Conservation (phyloP, 164 flowering plant genomes). For the Aristolochia californica region DNA sequence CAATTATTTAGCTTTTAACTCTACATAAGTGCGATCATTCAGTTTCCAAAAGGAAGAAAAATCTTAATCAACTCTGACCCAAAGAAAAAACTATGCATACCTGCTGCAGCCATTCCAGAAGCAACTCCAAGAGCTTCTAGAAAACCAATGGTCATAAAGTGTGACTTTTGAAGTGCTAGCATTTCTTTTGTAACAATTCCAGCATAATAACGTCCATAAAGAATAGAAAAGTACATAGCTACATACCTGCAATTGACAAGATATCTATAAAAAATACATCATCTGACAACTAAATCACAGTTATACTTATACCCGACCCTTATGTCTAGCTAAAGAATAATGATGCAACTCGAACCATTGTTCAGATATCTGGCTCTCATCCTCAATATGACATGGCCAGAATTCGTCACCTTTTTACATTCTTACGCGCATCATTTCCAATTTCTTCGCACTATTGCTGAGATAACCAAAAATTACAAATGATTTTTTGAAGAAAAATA, state of each 20-base stretch:
- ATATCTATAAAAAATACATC: background rate
- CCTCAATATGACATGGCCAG: background rate
- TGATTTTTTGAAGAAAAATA: background rate
- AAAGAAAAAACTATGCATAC: slow-evolving; percentile 20
- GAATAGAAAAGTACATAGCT: slow-evolving; percentile 50
- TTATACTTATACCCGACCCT: background rate
- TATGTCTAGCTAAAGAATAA: background rate
- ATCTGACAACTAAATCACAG: background rate
- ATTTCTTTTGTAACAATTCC: slow-evolving; percentile 71
- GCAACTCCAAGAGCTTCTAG: slow-evolving; percentile 83
- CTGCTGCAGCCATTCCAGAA: slow-evolving; percentile 76
- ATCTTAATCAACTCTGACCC: too few species aligned
- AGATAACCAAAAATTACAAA: background rate
- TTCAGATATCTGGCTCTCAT: background rate
- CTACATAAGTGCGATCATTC: too few species aligned
- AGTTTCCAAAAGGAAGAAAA: too few species aligned
- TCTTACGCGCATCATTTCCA: background rate
- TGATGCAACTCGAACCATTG: background rate
- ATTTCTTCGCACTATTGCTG: background rate
- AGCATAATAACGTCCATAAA: slow-evolving; percentile 34
- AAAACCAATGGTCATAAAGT: slow-evolving; percentile 50
- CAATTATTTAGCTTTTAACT: too few species aligned
- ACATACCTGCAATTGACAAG: slow-evolving; percentile 45
- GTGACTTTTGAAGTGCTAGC: slow-evolving; percentile 53
- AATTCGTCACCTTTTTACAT: background rate